These are phyloP conservation scores for Lichtheimia ramosa DNA, from an alignment of 371 early-diverging fungal species.

Conservation along the genomic window DNA sequence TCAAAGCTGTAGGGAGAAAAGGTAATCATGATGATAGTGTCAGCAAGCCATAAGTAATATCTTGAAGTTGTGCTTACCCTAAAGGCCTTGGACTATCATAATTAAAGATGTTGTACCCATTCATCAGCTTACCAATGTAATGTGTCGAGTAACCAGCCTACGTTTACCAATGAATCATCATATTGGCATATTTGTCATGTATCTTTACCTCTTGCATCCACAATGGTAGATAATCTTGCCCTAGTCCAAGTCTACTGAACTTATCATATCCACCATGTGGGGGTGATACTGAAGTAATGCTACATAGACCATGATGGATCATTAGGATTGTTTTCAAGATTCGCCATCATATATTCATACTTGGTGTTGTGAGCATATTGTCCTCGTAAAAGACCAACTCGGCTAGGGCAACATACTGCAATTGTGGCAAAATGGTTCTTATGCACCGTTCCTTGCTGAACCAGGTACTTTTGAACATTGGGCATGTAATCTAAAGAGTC, in stretches of 20 bases:
- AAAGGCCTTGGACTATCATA: conserved; percentile 33
- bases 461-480: conserved; percentile 57
- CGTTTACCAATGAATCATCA: neutral
- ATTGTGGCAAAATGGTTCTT: conserved; percentile 64
- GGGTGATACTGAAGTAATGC: conserved; percentile 52
- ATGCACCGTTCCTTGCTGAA: conserved; percentile 58
- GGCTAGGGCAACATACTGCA: conserved; percentile 66
- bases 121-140: conserved; percentile 71
- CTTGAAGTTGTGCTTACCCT: conserved; percentile 20
- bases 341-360: neutral
- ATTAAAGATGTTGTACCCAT: conserved; percentile 42
- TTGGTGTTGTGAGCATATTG: conserved; percentile 69
- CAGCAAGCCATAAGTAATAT: neutral
- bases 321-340: neutral
- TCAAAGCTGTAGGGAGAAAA: neutral
- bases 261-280: conserved; percentile 61
- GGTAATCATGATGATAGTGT: no score
- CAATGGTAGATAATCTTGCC: conserved; percentile 49
- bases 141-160: conserved; percentile 61
- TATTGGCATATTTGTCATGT: neutral
- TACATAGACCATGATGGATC: neutral
- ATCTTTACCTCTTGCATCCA: conserved; percentile 20
- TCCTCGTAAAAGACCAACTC: conserved; percentile 57
- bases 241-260: conserved; percentile 45
- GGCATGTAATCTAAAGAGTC: conserved; percentile 65